phyloP scores from a whole-genome alignment of 352 stramenopile genomes.

The Phytophthora pistaciae region DNA sequence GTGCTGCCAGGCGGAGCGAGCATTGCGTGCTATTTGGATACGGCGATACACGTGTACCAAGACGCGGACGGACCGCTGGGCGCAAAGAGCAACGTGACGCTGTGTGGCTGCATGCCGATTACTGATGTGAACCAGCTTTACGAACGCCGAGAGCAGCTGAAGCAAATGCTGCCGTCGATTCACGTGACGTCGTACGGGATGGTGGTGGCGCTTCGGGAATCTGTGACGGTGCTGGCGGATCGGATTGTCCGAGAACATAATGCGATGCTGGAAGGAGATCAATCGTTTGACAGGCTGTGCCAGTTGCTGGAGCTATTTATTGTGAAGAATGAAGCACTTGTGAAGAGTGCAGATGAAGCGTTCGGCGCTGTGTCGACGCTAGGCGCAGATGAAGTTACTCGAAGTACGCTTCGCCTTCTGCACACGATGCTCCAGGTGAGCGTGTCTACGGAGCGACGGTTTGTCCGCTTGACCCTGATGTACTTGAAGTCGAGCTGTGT shows the following conservation, averaged over 20 bases:
- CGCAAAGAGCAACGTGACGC: conserved; percentile 31
- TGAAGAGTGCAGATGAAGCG: conserved; percentile 8
- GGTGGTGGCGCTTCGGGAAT: conserved; percentile 47
- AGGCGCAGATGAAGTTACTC: conserved; percentile 32
- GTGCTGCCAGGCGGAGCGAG: conserved; percentile 26
- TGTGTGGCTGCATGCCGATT: conserved; percentile 63
- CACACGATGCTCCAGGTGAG: conserved; percentile 44
- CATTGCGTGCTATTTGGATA: conserved; percentile 64
- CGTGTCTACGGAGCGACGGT: conserved; percentile 36
- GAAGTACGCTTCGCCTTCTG: conserved; percentile 46
- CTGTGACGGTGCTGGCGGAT: conserved; percentile 42
- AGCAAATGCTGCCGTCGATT: conserved; percentile 57
- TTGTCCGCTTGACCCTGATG: conserved; percentile 41
- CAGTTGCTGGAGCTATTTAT: conserved; percentile 52
- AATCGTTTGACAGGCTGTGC: conserved; percentile 44
- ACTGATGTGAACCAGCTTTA: conserved; percentile 31
- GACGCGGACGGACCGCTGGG: conserved; percentile 61
- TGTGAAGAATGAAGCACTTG: conserved; percentile 40
- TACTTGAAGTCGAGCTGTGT: conserved; percentile 44
- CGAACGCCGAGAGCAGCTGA: conserved; percentile 54
- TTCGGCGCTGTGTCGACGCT: conserved; percentile 24
- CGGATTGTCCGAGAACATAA: conserved; percentile 43
- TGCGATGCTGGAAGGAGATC: conserved; percentile 41
- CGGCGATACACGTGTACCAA: conserved; percentile 73
- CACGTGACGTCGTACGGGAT: conserved; percentile 48